A percentile compares a stretch with the other conserved stretches of the same genome.
Conservation (phyloP, 805 yeast species). For the Saccharomycodes ludwigii region DNA sequence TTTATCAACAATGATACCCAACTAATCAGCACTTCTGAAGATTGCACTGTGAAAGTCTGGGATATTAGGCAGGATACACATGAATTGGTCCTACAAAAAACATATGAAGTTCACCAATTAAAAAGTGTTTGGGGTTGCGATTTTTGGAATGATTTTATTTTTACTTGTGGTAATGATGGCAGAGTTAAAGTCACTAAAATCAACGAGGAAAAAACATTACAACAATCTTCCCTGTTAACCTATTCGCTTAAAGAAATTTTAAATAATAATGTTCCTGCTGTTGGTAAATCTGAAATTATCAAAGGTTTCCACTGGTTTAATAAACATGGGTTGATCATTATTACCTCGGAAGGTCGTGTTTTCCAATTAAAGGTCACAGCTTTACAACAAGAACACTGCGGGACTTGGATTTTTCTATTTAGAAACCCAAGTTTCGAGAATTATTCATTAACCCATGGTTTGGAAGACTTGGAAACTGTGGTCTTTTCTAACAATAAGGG, state of each 20-base stretch:
- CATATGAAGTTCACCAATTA: conserved; percentile 65
- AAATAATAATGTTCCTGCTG: conserved; percentile 13
- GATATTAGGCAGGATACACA: conserved; percentile 18
- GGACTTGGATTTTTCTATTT: conserved; percentile 20
- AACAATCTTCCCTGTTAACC: conserved; percentile 2
- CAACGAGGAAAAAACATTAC: conserved; percentile 19
- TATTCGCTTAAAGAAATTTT: conserved; percentile 26
- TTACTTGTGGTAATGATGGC: conserved; percentile 94
- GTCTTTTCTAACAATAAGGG: conserved; percentile 29
- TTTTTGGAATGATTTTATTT: conserved; percentile 29
- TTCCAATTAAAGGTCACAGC: conserved; percentile 17
- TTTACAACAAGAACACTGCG: no score
- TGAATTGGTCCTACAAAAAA: conserved; percentile 19
- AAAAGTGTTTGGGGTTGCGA: conserved; percentile 82
- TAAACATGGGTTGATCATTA: conserved; percentile 32
- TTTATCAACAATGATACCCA: conserved; percentile 33
- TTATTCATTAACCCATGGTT: conserved; percentile 33
- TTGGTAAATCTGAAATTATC: conserved; percentile 40
- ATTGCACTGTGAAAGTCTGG: conserved; percentile 80
- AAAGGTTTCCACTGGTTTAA: conserved; percentile 45
- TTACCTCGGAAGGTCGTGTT: conserved; percentile 51
- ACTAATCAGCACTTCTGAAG: conserved; percentile 70
- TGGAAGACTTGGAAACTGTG: conserved; percentile 23
- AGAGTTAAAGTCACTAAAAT: conserved; percentile 55
- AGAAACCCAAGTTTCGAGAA: conserved; percentile 21